Evolutionary conservation across 805 yeast species (phyloP), one percentile per base, ranked within the genome.

Genomic region (Candida rishiriensis): DNA sequence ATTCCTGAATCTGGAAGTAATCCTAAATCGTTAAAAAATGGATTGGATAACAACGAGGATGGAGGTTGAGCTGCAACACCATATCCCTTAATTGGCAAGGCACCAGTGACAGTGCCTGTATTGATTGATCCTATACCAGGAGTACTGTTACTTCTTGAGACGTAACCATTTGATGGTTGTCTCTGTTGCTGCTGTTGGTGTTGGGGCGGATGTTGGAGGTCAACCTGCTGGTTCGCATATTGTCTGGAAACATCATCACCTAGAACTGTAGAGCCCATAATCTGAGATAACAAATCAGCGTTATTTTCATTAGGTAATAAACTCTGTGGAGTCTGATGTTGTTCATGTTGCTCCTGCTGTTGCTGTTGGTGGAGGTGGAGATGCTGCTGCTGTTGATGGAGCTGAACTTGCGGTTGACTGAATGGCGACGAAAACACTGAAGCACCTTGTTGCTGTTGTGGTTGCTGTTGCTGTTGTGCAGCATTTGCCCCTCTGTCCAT

Each of bases 251-350:
- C 17, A 17, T 37, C 36, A 34, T 44, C 39, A 9, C 31, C 39
- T 29, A 43, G 8, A 37, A 38, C 21, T 18, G 49, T 34, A n/a
- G 30, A 28, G 26, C 40, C 36, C 15, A 46, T 7, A 57, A 51
- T 15, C 55, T 52, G 12, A 68, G 68, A 35, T 59, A 65, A 12
- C 67, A 66, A 16, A 57, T 69, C 49, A 63, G 67, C 33, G 63
- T 60, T 51, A 61, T 72, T 37, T 62, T 68, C 44, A 66, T 52
- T 21, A 65, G 50, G 39, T 38, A 21, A 21, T 7, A 21, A 21
- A 21, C 26, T 4, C 26, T 21, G 26, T 21, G 7, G 4, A 21
- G 26, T 7, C 7, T 38, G 48, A 12, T 34, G 37, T 18, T 26
- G 47, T 14, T 31, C 39, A 18, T 26, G 30, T 31, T 11, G 31